A percentile compares a stretch with the other conserved stretches of the same genome.
Evolutionary conservation across 306 rosid species (phyloP).

Genomic region (Corylus americana): DNA sequence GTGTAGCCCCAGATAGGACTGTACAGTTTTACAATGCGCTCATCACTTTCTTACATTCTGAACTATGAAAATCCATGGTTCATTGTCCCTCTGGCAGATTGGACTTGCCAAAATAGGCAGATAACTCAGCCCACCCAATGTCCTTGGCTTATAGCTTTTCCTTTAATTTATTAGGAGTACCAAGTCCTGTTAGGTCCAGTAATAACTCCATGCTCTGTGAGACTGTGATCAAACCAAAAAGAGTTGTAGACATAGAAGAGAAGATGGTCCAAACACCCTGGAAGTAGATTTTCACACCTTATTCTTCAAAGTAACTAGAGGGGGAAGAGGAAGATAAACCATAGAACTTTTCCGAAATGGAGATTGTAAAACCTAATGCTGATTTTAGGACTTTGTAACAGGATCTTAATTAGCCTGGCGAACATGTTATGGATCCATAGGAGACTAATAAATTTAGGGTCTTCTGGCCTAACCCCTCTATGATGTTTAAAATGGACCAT

Average conservation of each 20-base stretch:
- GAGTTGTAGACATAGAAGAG: not conserved
- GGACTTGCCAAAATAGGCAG: not conserved
- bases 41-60: not conserved
- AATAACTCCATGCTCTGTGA: not conserved
- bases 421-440: not conserved
- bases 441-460: not conserved
- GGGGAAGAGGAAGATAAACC: not conserved
- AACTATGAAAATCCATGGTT: not conserved
- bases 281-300: not conserved
- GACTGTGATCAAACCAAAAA: not conserved
- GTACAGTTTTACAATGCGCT: not conserved
- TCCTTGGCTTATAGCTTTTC: not conserved
- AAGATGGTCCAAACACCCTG: not conserved
- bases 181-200: conserved; percentile 1
- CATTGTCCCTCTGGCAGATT: not conserved
- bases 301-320: not conserved
- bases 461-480: not conserved
- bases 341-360: not conserved
- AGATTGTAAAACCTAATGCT: not conserved
- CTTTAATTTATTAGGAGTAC: not conserved
- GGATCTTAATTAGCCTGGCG: not conserved
- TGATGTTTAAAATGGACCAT: not conserved
- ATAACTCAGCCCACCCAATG: not conserved
- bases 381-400: not conserved
- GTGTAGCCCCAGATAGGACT: not conserved